Evolutionary conservation across 1,139 yeast genomes (phyloP), one percentile per base, ranked within the genome.

Genomic region (Hemisphaericaspora xylanilytica): DNA sequence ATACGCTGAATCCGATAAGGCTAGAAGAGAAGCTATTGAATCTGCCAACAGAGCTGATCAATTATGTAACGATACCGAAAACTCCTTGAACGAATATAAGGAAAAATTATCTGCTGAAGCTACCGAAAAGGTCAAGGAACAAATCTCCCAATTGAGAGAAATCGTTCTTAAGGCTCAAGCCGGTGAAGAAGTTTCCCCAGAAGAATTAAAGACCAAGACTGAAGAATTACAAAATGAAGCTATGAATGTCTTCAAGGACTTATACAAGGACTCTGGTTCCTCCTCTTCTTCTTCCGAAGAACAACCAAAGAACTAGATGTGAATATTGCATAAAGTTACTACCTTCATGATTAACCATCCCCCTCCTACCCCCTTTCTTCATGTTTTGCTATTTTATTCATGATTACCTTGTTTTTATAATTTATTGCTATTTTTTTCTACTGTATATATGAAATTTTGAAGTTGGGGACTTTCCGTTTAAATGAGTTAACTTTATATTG

Each of bases 201-300:
- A 84, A 55, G 90, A 82, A 56, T 79, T 92, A 70, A 89, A 88
- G 82, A 69, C 82, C 66, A 90, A 90, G 88, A 81, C 92, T 56
- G 97, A 89, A 60, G 96, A 87, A 69, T 81, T 92, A 67, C 96
- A 90, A 77, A 81, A 78, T 65, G 84, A 86, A 62, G 88, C 97
- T 39, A 79, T 92, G 74, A 88, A 89, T 71, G 82, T 89, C 57
- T 92, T 92, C 71, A 96, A 89, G 78, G 86, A 88, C 75, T 84
- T 90, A 75, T 90, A 90, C 88, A 90, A 89, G 79, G 65, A 65
- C 44, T 58, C 61, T 54, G 59, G 59, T 52, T 55, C 43, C 18
- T 33, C 39, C n/a, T n/a, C n/a, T n/a, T n/a, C n/a, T 30, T 37
- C 44, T 41, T 57, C 60, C 39, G 70, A 64, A 52, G 70, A 67